Conservation (phyloP, 2,329 filamentous ascomycete species). For the Colletotrichum sp. region DNA sequence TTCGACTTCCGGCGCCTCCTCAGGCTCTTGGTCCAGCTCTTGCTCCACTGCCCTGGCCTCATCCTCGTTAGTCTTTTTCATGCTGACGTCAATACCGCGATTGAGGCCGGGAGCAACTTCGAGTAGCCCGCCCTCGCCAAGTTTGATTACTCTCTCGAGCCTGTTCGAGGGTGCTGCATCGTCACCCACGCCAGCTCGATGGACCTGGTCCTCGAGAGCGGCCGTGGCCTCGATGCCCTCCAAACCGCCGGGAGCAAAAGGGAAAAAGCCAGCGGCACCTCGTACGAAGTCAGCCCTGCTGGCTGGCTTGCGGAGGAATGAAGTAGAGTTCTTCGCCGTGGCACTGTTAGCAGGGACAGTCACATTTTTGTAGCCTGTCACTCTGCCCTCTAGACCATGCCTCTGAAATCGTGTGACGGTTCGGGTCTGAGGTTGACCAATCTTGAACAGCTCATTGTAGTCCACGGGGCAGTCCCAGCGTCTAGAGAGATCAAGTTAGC, state of each 20-base stretch:
- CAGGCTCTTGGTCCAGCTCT: slow-evolving; percentile 55
- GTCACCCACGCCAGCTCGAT: slow-evolving; percentile 44
- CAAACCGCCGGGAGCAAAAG: slow-evolving; percentile 89
- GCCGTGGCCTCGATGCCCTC: slow-evolving; percentile 87
- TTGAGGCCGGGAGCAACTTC: slow-evolving; percentile 82
- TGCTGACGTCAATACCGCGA: slow-evolving; percentile 76
- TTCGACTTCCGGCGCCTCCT: slow-evolving; percentile 33
- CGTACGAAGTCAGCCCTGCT: slow-evolving; percentile 89
- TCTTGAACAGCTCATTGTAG: slow-evolving; percentile 82
- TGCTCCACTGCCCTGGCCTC: slow-evolving; percentile 47
- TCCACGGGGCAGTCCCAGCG: slow-evolving; percentile 84
- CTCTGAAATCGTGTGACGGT: slow-evolving; percentile 94
- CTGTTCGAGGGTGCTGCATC: slow-evolving; percentile 50
- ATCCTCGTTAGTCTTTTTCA: slow-evolving; percentile 60
- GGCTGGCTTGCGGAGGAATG: slow-evolving; percentile 83
- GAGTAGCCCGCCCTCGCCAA: slow-evolving; percentile 80
- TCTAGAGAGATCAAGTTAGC: slow-evolving; percentile 17
- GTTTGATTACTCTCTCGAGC: slow-evolving; percentile 86
- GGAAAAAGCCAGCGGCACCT: slow-evolving; percentile 91
- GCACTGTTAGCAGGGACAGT: slow-evolving; percentile 88
- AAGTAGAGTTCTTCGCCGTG: slow-evolving; percentile 95
- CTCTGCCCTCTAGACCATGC: slow-evolving; percentile 88
- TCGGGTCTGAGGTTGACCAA: slow-evolving; percentile 89
- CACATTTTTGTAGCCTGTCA: slow-evolving; percentile 93
- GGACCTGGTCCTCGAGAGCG: slow-evolving; percentile 78